Evolutionary conservation across 768 basidiomycete species (phyloP).

Genomic region (Cytidiella melzeri): DNA sequence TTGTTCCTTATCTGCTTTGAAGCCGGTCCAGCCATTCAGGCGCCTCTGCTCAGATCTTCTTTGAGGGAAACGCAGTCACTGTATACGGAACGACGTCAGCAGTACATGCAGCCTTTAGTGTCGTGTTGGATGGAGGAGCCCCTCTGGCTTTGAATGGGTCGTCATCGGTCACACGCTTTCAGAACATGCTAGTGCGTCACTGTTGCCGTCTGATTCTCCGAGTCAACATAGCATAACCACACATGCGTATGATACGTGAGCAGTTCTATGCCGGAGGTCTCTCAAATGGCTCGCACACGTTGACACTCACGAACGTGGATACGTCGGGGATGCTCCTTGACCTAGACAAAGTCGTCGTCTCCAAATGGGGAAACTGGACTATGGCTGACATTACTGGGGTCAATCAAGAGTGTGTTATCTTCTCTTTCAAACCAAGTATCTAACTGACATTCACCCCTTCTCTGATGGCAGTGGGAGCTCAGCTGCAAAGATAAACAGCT

Average conservation of each 20-base stretch:
- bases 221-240: no score
- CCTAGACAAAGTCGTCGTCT: background rate
- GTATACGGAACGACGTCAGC: background rate
- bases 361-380: background rate
- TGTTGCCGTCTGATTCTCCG: no score
- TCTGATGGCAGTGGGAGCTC: background rate
- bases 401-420: no score
- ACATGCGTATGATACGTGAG: no score
- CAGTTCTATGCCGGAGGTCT: background rate
- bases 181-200: background rate
- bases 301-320: background rate
- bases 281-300: background rate
- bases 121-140: background rate
- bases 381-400: background rate
- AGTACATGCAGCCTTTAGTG: background rate
- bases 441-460: background rate
- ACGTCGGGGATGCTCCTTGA: background rate
- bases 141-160: background rate
- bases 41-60: background rate
- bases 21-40: conserved; percentile 1
- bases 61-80: conserved; percentile 5
- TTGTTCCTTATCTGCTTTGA: no score
- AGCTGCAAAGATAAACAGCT: background rate
- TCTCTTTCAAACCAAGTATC: background rate
- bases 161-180: background rate